Evolutionary conservation across 306 rosid genomes (phyloP), one percentile per base, ranked within the genome.

Genomic region (Cucurbita moschata): DNA sequence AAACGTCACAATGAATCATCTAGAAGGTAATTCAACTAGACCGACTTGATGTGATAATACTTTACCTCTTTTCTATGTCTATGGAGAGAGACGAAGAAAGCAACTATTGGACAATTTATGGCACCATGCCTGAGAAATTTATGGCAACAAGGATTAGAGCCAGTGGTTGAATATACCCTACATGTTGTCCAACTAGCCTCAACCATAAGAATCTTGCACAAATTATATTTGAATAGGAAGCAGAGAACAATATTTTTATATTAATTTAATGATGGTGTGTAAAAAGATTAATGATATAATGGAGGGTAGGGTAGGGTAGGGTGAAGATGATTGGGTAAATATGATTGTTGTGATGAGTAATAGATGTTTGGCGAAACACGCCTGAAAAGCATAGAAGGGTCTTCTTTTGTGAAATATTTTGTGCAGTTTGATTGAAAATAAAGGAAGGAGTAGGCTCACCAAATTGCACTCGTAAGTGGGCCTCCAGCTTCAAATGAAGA

Each of bases 401-500:
- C 11, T 30, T 60, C 14, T 21, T 21, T 58, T 9, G 0, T 57
- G 15, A 51, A 15, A 5, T 14, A 0, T 26, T 23, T 1, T 4
- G 15, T 4, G 0, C 11, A 61, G 38, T 2, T 61, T 39, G 35
- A 30, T 30, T 30, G 35, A 30, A 30, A 30, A 30, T 30, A 30
- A 30, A 30, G 35, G 4, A 2, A 30, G 0, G 8, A 4, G 2
- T 3, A 10, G 0, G 19, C 13, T 39, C 11, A 38, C 70, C 51
- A 37, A 64, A 64, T 42, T 64, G 52, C 16, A 64, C 5, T 64
- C n/a, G 71, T 51, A 42, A n/a, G 71, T 65, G 71, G 71, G 71
- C 53, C 71, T 65, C 16, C 71, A 65, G 52, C 71, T 42, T 65
- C 52, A 40, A 19, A 65, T 43, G 71, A 18, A 43, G 53, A 65